Base-by-base conservation (phyloP, 2,329 filamentous ascomycete species). In the Aureobasidium sp. region DNA sequence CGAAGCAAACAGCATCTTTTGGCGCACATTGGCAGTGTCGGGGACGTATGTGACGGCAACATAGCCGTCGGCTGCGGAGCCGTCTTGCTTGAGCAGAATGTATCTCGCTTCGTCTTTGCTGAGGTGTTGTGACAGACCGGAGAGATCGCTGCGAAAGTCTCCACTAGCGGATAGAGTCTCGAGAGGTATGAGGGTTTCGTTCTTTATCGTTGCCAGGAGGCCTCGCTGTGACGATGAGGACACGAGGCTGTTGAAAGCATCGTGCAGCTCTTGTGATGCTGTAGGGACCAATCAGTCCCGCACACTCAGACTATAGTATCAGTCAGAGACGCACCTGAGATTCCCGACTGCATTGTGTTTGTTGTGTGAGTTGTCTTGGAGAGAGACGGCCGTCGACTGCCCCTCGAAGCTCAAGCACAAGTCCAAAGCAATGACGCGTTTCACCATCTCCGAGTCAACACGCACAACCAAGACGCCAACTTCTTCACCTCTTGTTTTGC, bases 1-100 rank as follows among this genome's bases (percentile, higher is more conserved):
- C 27, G 86, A 84, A 6, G 90, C 89, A 73, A 93, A 92, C 25
- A 94, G 82, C 87, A 90, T 94, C 80, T 94, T 94, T 73, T 91
- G 87, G 42, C 90, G 86, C 62, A 94, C 89, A 31, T 87, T 88
- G 42, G 90, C 90, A 0, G 84, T 72, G 74, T 93, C 88, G 29
- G 90, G 90, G 6, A 94, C 85, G 73, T 91, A 94, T 39, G 89
- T 91, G 39, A 92, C 78, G 49, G 87, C 88, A 29, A 88, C 76
- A 66, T 91, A 85, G 66, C 74, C 75, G 62, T 72, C 68, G 45
- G 71, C 57, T 47, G 64, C 47, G 7, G 68, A 67, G 39, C 64
- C 61, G 41, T 75, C 72, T 57, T 84, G 79, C 53, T 89, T 87
- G 45, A 94, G 83, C 69, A 94, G 83, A 68, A 90, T 80, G 77